Base-by-base conservation (phyloP, 2,329 filamentous ascomycete genomes). In the Calonectria montana region DNA sequence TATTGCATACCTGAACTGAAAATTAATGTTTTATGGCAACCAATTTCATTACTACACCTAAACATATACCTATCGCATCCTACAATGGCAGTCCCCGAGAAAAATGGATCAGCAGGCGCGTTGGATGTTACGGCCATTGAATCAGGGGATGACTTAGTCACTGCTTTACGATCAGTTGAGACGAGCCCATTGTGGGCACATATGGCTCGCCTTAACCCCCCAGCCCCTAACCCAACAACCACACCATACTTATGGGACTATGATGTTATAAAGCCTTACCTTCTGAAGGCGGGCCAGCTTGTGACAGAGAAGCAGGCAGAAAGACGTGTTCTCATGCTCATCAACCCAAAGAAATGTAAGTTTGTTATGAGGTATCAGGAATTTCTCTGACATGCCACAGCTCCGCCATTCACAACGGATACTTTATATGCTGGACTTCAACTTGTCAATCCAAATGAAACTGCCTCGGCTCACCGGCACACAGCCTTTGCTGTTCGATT, bases 351-450 rank as follows among this genome's bases (percentile, higher is more conserved):
- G 3, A 55, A 74, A 71, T 88, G 89, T 76, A 90, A 88, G 4
- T 27, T 4, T 10, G 2, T 29, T 1, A 2, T 16, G 12, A 21
- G 13, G 5, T 35, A 4, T 12, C 16, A 16, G 21, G 10, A n/a
- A 9, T 3, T 15, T 15, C 4, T 6, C 41, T 72, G 1, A 72
- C 43, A 4, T 1, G 21, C 0, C 5, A 16, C 4, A 8, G 23
- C 35, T 39, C 85, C 87, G 0, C 89, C 89, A 0, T 88, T 86
- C 72, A 90, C 89, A 0, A 90, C 88, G 1, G 89, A 91, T 77
- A 90, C 88, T 0, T 79, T 91, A 47, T 90, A 90, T 73, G 88
- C 86, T 2, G 89, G 88, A 0, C 84, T 90, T 1, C 89, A 91
- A 74, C 82, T 91, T 1, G 87, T 91, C 1, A 86, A 87, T 76